These are phyloP conservation scores for Leccinum arenicola DNA, from an alignment of 768 basidiomycete genomes.

Conservation along the genomic window DNA sequence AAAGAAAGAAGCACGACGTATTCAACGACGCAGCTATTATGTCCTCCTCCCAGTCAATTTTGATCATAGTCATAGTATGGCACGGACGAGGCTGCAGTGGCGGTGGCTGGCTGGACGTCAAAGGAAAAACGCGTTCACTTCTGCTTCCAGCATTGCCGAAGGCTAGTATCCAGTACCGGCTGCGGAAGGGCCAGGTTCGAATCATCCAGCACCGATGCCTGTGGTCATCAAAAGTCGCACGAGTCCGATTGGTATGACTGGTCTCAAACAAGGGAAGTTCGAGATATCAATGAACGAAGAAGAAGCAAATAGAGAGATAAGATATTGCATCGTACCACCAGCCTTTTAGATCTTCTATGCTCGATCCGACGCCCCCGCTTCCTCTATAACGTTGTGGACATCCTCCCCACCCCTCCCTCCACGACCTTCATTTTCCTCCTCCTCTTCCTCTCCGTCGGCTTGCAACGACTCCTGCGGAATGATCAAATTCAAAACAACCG, in stretches of 20 bases:
- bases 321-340: background rate
- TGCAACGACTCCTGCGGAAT: conserved; percentile 39
- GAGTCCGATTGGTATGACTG: background rate
- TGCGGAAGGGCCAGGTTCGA: too few relatives aligned
- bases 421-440: conserved; percentile 12
- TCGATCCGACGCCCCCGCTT: conserved; percentile 19
- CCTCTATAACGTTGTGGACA: conserved; percentile 20
- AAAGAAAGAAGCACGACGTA: too few relatives aligned
- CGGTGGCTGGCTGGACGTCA: too few relatives aligned
- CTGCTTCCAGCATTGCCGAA: too few relatives aligned
- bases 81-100: too few relatives aligned
- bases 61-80: too few relatives aligned
- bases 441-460: conserved; percentile 22
- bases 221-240: too few relatives aligned
- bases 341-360: background rate
- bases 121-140: too few relatives aligned
- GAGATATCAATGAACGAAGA: background rate
- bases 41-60: too few relatives aligned
- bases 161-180: too few relatives aligned
- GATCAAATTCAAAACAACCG: conserved; percentile 55
- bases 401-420: background rate
- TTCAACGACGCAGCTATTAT: too few relatives aligned
- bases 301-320: background rate
- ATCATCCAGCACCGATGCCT: too few relatives aligned
- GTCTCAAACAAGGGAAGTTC: background rate